Evolutionary conservation across 371 early-diverging fungal species (phyloP).

Genomic region (Chytridiales sp.): DNA sequence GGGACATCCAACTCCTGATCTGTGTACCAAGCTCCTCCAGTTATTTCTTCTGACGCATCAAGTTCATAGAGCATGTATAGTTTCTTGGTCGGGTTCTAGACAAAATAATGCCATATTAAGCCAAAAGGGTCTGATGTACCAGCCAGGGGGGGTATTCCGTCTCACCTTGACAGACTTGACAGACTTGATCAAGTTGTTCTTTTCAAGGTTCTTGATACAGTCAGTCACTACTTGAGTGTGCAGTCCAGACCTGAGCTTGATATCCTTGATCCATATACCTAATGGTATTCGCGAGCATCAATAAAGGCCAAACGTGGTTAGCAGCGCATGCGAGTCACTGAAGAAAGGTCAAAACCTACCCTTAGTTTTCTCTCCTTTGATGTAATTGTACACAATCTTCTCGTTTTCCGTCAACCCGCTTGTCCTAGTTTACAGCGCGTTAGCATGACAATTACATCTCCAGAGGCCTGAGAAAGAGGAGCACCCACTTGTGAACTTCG

Average conservation of each 20-base stretch:
- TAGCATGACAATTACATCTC: not conserved
- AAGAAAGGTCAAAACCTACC: conserved; percentile 29
- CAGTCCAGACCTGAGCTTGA: conserved; percentile 83
- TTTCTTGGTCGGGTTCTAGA: conserved; percentile 80
- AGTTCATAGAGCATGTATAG: conserved; percentile 91
- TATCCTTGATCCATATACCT: conserved; percentile 89
- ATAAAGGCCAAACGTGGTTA: conserved; percentile 1
- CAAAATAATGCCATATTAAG: not conserved
- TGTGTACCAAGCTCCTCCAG: conserved; percentile 97
- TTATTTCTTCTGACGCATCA: conserved; percentile 88
- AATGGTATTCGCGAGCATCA: not conserved
- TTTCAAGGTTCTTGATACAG: conserved; percentile 81
- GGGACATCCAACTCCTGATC: conserved; percentile 95
- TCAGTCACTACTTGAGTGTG: conserved; percentile 80
- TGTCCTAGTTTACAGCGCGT: conserved; percentile 18
- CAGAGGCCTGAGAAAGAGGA: not conserved
- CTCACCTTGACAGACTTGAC: conserved; percentile 89
- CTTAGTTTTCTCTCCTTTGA: conserved; percentile 77
- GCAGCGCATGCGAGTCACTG: too few relatives aligned
- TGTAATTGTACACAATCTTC: conserved; percentile 69
- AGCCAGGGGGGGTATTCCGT: not conserved
- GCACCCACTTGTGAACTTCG: conserved; percentile 47
- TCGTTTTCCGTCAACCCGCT: conserved; percentile 42
- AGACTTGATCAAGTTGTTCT: conserved; percentile 81
- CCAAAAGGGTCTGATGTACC: not conserved